phyloP scores from a whole-genome alignment of 179 eudicot species.

The Camellia oleifera region DNA sequence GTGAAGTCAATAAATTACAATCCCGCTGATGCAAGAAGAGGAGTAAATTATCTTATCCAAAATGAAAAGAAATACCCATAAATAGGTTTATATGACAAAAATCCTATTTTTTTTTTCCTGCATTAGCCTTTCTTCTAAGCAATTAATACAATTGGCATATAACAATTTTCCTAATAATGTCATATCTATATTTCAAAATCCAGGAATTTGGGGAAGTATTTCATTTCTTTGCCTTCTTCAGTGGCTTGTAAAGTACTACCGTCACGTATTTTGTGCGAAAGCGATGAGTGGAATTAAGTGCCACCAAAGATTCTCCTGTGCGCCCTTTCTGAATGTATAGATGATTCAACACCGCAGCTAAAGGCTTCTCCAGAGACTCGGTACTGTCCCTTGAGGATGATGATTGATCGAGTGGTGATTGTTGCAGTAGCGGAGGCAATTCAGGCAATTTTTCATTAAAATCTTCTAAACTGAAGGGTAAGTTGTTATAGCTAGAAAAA shows the following conservation, averaged over 20 bases:
- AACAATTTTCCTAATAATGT: not conserved
- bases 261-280: conserved; percentile 20
- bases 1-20: not conserved
- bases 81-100: conserved; percentile 1
- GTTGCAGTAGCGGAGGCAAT: conserved; percentile 27
- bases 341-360: conserved; percentile 19
- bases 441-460: conserved; percentile 27
- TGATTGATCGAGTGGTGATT: conserved; percentile 17
- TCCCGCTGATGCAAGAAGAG: conserved; percentile 1
- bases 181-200: not conserved
- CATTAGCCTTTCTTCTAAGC: not conserved
- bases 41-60: conserved; percentile 5
- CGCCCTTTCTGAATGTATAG: conserved; percentile 16
- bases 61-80: not conserved
- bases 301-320: conserved; percentile 12
- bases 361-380: conserved; percentile 16
- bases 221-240: conserved; percentile 15
- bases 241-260: conserved; percentile 17
- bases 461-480: conserved; percentile 22
- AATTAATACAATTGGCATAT: not conserved
- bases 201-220: not conserved
- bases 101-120: not conserved
- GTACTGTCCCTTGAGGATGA: conserved; percentile 5
- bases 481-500: conserved; percentile 26
- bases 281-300: conserved; percentile 24